These are phyloP conservation scores for Talaromyces proteolyticus DNA, from an alignment of 495 filamentous ascomycete species.

Conservation along the genomic window DNA sequence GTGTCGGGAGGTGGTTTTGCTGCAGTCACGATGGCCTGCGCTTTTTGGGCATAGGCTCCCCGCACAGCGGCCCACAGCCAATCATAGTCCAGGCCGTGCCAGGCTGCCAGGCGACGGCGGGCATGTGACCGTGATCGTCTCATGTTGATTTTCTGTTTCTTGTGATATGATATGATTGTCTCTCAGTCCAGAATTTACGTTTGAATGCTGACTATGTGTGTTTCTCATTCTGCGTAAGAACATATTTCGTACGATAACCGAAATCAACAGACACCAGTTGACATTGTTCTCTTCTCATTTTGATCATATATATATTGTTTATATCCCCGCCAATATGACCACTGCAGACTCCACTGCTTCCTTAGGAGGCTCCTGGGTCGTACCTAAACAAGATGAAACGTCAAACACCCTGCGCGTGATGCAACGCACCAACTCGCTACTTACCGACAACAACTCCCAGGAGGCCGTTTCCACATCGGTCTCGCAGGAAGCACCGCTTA, in stretches of 20 bases:
- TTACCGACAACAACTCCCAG: background rate
- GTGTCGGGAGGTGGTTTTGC: background rate
- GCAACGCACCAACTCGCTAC: background rate
- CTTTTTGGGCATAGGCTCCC: background rate
- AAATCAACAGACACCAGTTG: no score
- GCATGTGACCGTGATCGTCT: no score
- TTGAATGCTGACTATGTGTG: no score
- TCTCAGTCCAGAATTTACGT: no score
- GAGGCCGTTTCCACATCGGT: background rate
- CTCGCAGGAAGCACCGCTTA: background rate
- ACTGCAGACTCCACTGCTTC: background rate
- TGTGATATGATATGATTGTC: no score
- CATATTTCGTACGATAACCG: no score
- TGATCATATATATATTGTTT: no score
- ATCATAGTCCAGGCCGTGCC: no score
- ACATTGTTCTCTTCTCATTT: no score
- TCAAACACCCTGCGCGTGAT: background rate
- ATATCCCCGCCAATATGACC: background rate
- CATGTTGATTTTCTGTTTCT: no score
- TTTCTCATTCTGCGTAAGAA: no score
- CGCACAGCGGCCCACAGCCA: background rate
- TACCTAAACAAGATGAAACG: background rate
- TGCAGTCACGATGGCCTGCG: background rate
- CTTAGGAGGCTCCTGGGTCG: slow-evolving; percentile 7
- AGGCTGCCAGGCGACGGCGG: no score